Conservation (phyloP, 441 rosid genomes). For the Erysimum cheiri region DNA sequence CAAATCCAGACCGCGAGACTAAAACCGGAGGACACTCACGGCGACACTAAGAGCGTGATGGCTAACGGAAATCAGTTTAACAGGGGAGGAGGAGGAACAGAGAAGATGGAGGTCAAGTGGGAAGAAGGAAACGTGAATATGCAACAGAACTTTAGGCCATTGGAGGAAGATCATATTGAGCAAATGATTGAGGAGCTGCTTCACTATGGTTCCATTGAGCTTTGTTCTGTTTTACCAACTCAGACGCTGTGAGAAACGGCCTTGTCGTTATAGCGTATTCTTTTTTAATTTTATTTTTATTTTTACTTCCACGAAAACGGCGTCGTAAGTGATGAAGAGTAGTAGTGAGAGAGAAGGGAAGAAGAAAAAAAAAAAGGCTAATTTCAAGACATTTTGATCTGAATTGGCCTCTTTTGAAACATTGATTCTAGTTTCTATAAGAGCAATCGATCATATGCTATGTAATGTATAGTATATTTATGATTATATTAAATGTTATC, state of each 20-base stretch:
- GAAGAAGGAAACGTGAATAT: constrained; percentile 42
- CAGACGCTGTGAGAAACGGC: constrained; percentile 48
- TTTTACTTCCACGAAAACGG: not conserved
- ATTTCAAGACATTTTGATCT: constrained; percentile 43
- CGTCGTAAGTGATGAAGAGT: constrained; percentile 25
- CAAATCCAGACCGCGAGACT: constrained; percentile 17
- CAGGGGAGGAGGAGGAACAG: constrained; percentile 41
- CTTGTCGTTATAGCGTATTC: constrained; percentile 34
- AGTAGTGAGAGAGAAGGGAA: constrained; percentile 13
- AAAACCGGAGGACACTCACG: constrained; percentile 5
- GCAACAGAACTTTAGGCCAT: constrained; percentile 56
- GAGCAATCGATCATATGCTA: constrained; percentile 45
- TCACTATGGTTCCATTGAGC: constrained; percentile 79
- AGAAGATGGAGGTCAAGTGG: constrained; percentile 46
- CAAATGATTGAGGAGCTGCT: constrained; percentile 97
- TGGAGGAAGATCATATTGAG: constrained; percentile 91
- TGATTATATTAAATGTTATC: constrained; percentile 32
- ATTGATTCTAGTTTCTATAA: constrained; percentile 37
- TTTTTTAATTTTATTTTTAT: constrained; percentile 15
- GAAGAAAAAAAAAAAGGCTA: not conserved
- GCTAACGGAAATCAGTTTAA: constrained; percentile 37
- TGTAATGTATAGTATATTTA: constrained; percentile 40
- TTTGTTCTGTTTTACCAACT: constrained; percentile 60
- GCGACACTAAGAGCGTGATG: constrained; percentile 29
- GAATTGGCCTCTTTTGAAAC: constrained; percentile 41